These are phyloP conservation scores for Thielaviopsis populi DNA, from an alignment of 2,329 filamentous ascomycete species.

Conservation along the genomic window DNA sequence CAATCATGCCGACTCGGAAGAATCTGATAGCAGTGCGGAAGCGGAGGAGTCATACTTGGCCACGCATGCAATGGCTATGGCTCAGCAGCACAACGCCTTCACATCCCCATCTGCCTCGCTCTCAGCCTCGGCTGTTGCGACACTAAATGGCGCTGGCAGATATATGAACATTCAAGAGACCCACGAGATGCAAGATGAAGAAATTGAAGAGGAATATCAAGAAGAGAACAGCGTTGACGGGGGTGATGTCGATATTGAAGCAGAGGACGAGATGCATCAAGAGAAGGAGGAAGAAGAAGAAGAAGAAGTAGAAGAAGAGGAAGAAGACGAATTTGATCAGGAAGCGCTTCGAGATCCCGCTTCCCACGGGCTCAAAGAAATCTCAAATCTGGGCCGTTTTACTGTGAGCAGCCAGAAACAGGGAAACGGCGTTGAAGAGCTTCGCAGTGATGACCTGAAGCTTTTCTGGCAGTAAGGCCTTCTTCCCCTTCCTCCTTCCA, in stretches of 20 bases:
- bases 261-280: conserved; percentile 17
- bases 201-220: conserved; percentile 21
- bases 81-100: conserved; percentile 1
- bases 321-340: conserved; percentile 22
- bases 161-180: conserved; percentile 9
- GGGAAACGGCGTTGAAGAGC: conserved; percentile 61
- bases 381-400: conserved; percentile 70
- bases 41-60: conserved; percentile 12
- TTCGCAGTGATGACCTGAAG: conserved; percentile 56
- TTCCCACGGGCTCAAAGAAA: conserved; percentile 56
- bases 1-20: neutral
- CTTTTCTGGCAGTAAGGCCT: conserved; percentile 63
- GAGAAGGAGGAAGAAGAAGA: conserved; percentile 22
- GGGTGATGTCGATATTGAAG: conserved; percentile 19
- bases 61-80: conserved; percentile 6
- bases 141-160: conserved; percentile 3
- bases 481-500: neutral
- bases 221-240: conserved; percentile 19
- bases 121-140: neutral
- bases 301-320: conserved; percentile 21
- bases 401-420: conserved; percentile 72
- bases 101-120: conserved; percentile 10
- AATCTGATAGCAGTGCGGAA: conserved; percentile 8
- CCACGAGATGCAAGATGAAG: conserved; percentile 15
- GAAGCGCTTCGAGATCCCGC: conserved; percentile 36